A percentile compares a stretch with the other conserved stretches of the same genome.
Conservation (phyloP, 345 rosid genomes). For the Eucalyptus sp. region DNA sequence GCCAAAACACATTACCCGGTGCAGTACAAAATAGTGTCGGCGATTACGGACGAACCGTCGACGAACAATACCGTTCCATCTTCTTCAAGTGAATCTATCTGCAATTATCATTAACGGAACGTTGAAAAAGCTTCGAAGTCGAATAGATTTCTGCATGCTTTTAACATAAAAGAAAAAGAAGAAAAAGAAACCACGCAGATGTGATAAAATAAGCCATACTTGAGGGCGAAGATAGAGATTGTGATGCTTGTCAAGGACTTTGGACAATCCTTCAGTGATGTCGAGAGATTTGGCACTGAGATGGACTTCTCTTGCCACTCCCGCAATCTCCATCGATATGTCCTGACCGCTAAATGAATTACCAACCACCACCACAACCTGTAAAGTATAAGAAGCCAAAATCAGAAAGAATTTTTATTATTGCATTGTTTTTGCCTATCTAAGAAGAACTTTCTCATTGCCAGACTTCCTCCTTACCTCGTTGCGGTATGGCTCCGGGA, state of each 20-base stretch:
- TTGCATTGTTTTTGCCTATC: not conserved
- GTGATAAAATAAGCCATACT: slow-evolving; percentile 12
- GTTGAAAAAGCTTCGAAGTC: not conserved
- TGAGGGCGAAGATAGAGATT: slow-evolving; percentile 54
- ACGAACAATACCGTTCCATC: slow-evolving; percentile 57
- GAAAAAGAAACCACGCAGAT: not conserved
- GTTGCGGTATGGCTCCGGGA: slow-evolving; percentile 62
- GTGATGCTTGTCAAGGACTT: slow-evolving; percentile 51
- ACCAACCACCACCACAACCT: slow-evolving; percentile 85
- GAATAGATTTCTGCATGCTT: not conserved
- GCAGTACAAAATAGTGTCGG: slow-evolving; percentile 77
- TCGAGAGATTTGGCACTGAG: slow-evolving; percentile 54
- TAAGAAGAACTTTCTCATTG: not conserved
- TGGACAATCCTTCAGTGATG: slow-evolving; percentile 52
- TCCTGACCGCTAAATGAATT: slow-evolving; percentile 84
- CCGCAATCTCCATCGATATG: slow-evolving; percentile 79
- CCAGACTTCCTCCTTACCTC: slow-evolving; percentile 28
- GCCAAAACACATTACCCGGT: slow-evolving; percentile 52
- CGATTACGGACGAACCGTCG: slow-evolving; percentile 50
- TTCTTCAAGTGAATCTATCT: slow-evolving; percentile 56
- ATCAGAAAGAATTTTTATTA: not conserved
- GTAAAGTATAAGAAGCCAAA: not conserved
- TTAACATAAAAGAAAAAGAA: not conserved
- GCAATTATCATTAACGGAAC: not conserved
- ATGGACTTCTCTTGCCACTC: slow-evolving; percentile 67